Evolutionary conservation across 1,284 basidiomycete genomes (phyloP), one percentile per base, ranked within the genome.

Genomic region (Puccinia coronata): DNA sequence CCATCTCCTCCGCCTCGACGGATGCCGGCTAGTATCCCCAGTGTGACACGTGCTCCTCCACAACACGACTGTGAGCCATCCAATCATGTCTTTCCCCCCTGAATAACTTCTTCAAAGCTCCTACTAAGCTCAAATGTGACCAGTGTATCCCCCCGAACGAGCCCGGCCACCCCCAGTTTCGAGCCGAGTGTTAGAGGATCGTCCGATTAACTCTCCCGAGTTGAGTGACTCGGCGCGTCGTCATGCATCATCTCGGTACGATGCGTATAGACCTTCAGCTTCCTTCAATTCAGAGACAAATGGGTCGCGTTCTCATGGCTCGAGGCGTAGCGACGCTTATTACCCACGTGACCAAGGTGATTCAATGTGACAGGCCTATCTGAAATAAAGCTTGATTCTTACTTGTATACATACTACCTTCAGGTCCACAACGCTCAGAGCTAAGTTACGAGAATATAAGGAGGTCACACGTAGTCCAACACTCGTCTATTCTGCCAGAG

Each of bases 81-180:
- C 43, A 23, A 47, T 47, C 41, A 43, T 43, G 23, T 28, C 41
- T 25, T 67, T 47, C 23, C 23, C 39, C n/a, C 23, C 63, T 47
- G 25, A 47, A 67, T 47, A 47, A 28, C 23, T 28, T 25, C n/a
- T 25, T 67, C 41, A 47, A n/a, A 34, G 4, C 20, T 43, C 5
- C 41, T 28, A 47, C 34, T 65, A 39, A 65, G 43, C 25, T 51
- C 49, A 28, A 34, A 53, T 34, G 39, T 75, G 31, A 49, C 59
- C 36, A 76, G 74, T 76, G 28, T 76, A 76, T 76, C 74, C 61
- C 12, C 12, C 74, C 34, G 74, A 51, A 51, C 74, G 43, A 49
- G 16, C 12, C 20, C 74, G 74, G 20, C 25, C 61, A 39, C 28
- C 74, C 25, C 25, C 72, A 23, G 25, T 36, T 11, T 63, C 74